A percentile compares a stretch with the other conserved stretches of the same genome.
These are phyloP conservation scores for Ophiostoma perfectum DNA, from an alignment of 2,329 filamentous ascomycete genomes.

Conservation along the genomic window DNA sequence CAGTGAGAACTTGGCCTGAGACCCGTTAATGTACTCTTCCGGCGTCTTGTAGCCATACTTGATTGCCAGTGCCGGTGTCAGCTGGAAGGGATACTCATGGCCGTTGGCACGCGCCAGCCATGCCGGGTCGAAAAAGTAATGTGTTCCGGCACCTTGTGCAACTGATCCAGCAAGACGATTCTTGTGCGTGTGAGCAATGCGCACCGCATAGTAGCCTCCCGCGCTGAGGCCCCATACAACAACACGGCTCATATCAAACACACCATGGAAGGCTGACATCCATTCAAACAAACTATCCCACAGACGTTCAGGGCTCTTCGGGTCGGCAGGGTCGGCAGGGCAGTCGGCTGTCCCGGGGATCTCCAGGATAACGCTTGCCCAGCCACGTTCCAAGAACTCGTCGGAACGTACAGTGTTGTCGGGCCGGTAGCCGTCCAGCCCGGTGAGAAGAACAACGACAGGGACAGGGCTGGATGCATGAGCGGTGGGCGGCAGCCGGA, in stretches of 20 bases:
- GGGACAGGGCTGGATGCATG: slow-evolving; percentile 36
- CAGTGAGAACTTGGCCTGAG: slow-evolving; percentile 58
- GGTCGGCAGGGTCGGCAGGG: slow-evolving; percentile 57
- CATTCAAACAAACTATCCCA: slow-evolving; percentile 59
- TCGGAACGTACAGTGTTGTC: slow-evolving; percentile 58
- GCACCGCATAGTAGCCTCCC: slow-evolving; percentile 63
- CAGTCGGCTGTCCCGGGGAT: slow-evolving; percentile 64
- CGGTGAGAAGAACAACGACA: slow-evolving; percentile 55
- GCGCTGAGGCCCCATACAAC: slow-evolving; percentile 60
- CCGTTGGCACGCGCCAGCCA: slow-evolving; percentile 59
- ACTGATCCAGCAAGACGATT: slow-evolving; percentile 49
- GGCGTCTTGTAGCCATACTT: slow-evolving; percentile 58
- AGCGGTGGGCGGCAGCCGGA: slow-evolving; percentile 50
- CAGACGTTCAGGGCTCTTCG: slow-evolving; percentile 53
- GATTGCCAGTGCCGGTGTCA: slow-evolving; percentile 51
- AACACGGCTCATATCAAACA: slow-evolving; percentile 53
- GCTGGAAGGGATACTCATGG: slow-evolving; percentile 60
- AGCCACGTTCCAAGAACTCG: slow-evolving; percentile 58
- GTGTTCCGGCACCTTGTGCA: slow-evolving; percentile 58
- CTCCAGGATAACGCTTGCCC: slow-evolving; percentile 58
- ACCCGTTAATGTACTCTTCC: slow-evolving; percentile 50
- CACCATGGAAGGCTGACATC: slow-evolving; percentile 41
- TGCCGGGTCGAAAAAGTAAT: slow-evolving; percentile 54
- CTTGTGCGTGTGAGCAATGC: slow-evolving; percentile 62
- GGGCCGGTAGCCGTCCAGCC: slow-evolving; percentile 57